These are phyloP conservation scores for Yamadazyma akitaensis DNA, from an alignment of 805 yeast genomes.

Conservation along the genomic window DNA sequence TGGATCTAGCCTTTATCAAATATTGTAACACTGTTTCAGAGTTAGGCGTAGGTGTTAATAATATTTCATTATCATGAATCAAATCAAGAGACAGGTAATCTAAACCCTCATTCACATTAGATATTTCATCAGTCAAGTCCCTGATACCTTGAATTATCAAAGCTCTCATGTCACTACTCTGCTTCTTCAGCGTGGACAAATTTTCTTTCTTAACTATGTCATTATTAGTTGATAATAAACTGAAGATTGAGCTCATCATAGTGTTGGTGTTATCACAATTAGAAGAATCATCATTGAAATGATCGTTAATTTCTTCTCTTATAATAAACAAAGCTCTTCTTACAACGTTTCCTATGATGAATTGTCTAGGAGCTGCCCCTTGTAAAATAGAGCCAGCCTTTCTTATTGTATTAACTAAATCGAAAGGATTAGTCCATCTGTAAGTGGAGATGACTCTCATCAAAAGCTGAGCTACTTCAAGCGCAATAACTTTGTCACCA, in stretches of 20 bases:
- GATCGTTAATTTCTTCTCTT: constrained; percentile 73
- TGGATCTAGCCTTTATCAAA: constrained; percentile 77
- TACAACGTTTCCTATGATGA: constrained; percentile 85
- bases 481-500: constrained; percentile 80
- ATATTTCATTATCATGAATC: constrained; percentile 86
- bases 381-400: constrained; percentile 66
- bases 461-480: constrained; percentile 81
- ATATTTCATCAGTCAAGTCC: constrained; percentile 87
- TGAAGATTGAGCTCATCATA: constrained; percentile 82
- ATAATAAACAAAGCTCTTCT: constrained; percentile 83
- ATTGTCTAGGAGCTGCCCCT: constrained; percentile 84
- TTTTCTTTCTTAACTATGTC: constrained; percentile 25
- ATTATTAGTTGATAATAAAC: constrained; percentile 56
- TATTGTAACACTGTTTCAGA: constrained; percentile 87
- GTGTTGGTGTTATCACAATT: constrained; percentile 32
- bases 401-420: constrained; percentile 68
- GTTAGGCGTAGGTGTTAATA: constrained; percentile 91
- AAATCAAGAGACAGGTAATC: constrained; percentile 89
- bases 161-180: constrained; percentile 68
- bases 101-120: constrained; percentile 84
- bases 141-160: constrained; percentile 88
- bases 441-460: constrained; percentile 87
- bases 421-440: constrained; percentile 78
- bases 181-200: constrained; percentile 35
- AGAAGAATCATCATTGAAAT: constrained; percentile 17